Conservation (phyloP, 441 rosid genomes). For the Erodium moschatum region DNA sequence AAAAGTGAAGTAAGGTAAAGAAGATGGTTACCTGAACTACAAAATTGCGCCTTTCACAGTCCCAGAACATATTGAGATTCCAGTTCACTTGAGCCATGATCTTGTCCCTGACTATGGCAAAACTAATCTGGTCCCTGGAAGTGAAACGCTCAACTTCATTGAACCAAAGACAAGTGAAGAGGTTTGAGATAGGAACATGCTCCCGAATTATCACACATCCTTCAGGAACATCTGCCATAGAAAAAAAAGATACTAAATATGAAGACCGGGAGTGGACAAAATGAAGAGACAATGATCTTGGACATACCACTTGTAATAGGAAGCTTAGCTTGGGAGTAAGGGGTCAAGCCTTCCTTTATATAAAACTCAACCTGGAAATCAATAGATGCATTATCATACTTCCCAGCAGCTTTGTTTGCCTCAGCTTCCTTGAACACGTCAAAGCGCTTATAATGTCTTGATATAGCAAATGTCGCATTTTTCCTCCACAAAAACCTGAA, state of each 20-base stretch:
- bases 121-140: conserved; percentile 89
- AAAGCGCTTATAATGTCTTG: conserved; percentile 80
- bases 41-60: conserved; percentile 90
- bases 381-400: conserved; percentile 74
- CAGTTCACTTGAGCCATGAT: conserved; percentile 61
- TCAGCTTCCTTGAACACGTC: conserved; percentile 82
- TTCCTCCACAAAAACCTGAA: conserved; percentile 85
- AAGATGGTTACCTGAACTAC: conserved; percentile 70
- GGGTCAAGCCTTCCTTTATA: conserved; percentile 74
- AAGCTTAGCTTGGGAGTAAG: conserved; percentile 70
- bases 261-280: background rate
- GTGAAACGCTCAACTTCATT: conserved; percentile 92
- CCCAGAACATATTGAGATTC: conserved; percentile 87
- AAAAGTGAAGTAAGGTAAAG: background rate
- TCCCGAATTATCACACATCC: conserved; percentile 93
- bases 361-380: conserved; percentile 83
- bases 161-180: conserved; percentile 90
- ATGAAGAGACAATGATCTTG: conserved; percentile 6
- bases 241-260: background rate
- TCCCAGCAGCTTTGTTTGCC: conserved; percentile 96
- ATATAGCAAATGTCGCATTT: conserved; percentile 78
- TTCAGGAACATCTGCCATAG: conserved; percentile 83
- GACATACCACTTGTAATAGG: conserved; percentile 79
- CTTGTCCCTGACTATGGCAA: conserved; percentile 83
- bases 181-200: conserved; percentile 85